These are phyloP conservation scores for Phycomyces nitens DNA, from an alignment of 192 early-diverging fungal species.

Conservation along the genomic window DNA sequence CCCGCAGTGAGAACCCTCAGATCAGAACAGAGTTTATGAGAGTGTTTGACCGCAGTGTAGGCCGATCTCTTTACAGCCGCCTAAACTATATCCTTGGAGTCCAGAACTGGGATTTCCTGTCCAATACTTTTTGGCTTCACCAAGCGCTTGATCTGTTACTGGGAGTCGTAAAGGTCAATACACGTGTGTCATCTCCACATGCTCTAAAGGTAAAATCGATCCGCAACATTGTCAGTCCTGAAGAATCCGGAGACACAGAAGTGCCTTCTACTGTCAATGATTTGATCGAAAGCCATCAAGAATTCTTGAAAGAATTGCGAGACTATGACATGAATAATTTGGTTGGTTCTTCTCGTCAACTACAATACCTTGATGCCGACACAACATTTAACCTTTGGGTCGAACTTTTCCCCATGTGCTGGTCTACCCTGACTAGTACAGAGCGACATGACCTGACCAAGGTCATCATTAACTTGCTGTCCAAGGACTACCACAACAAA, in stretches of 20 bases:
- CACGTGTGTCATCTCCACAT: constrained; percentile 34
- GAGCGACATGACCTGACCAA: constrained; percentile 87
- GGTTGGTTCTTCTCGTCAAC: constrained; percentile 55
- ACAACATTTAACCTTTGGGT: constrained; percentile 81
- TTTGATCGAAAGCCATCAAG: constrained; percentile 52
- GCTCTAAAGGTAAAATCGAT: constrained; percentile 49
- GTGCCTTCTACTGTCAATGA: constrained; percentile 37
- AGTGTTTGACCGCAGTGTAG: constrained; percentile 79
- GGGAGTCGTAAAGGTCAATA: constrained; percentile 53
- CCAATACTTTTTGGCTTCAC: constrained; percentile 85
- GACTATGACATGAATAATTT: constrained; percentile 47
- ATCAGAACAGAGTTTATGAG: constrained; percentile 77
- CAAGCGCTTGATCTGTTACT: constrained; percentile 88
- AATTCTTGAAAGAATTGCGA: constrained; percentile 59
- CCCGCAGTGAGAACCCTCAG: constrained; percentile 72
- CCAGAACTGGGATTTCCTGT: constrained; percentile 94
- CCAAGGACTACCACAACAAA: constrained; percentile 85
- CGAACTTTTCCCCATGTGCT: constrained; percentile 77
- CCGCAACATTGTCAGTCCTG: constrained; percentile 19
- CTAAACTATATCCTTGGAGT: constrained; percentile 86
- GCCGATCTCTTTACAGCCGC: constrained; percentile 62
- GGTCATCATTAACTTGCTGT: constrained; percentile 77
- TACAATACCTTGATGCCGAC: constrained; percentile 63
- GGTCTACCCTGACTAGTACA: constrained; percentile 66
- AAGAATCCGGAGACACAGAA: constrained; percentile 17